Evolutionary conservation across 768 basidiomycete genomes (phyloP).

Genomic region (Stropharia rugosoannulata): DNA sequence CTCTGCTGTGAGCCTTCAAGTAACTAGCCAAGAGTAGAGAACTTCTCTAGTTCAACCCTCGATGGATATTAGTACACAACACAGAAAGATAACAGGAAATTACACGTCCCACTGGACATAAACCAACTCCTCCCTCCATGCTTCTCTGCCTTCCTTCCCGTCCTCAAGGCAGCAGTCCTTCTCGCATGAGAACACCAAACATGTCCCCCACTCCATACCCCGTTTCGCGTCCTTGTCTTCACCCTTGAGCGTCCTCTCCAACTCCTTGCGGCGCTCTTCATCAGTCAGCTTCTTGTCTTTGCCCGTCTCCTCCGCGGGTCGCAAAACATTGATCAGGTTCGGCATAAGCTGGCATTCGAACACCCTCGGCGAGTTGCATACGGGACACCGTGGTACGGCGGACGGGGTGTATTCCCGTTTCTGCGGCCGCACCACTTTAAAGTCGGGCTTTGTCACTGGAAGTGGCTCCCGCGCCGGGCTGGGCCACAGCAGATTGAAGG

Average conservation of each 20-base stretch:
- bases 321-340: constrained; percentile 81
- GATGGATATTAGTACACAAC: no score
- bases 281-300: constrained; percentile 45
- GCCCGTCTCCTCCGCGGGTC: constrained; percentile 23
- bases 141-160: constrained; percentile 21
- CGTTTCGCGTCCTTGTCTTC: constrained; percentile 38
- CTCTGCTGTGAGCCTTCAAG: no score
- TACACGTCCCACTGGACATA: constrained; percentile 58
- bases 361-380: constrained; percentile 64
- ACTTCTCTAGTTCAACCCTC: no score
- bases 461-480: constrained; percentile 40
- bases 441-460: constrained; percentile 60
- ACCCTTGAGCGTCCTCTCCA: constrained; percentile 53
- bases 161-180: constrained; percentile 67
- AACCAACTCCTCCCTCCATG: constrained; percentile 22
- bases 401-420: constrained; percentile 56
- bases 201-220: constrained; percentile 96
- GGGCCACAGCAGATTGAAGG: constrained; percentile 77
- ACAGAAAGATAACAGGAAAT: neutral
- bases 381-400: constrained; percentile 61
- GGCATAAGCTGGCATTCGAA: constrained; percentile 98
- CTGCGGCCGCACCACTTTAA: constrained; percentile 48
- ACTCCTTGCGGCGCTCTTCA: constrained; percentile 64
- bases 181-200: constrained; percentile 85
- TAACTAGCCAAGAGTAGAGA: no score